Base-by-base conservation (phyloP, 2,329 filamentous ascomycete species). In the Pseudomassariella vexata region DNA sequence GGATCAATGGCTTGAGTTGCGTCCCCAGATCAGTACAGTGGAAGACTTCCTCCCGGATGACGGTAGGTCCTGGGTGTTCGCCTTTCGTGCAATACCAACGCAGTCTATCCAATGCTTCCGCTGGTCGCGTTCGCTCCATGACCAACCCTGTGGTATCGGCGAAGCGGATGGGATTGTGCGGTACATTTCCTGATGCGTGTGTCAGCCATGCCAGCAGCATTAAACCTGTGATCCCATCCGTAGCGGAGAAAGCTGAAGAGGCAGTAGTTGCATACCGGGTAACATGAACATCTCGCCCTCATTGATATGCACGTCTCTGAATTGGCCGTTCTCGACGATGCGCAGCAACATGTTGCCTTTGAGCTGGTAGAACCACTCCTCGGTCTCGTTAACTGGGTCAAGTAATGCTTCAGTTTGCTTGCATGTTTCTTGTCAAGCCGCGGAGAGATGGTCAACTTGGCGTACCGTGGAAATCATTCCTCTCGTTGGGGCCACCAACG, bases 71-170 rank as follows among this genome's bases (percentile, higher is more conserved):
- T 18, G 40, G 38, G 19, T 46, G 44, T 9, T 35, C 36, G 25
- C 45, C 39, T 34, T 45, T 46, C 25, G 33, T 37, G 35, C 42
- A 44, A 24, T 44, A 45, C 42, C 42, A 45, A 28, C 41, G 34
- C 33, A 45, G 28, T 9, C 33, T 34, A 22, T 45, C 42, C 33
- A 44, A 17, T 16, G 41, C 38, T 4, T 26, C 39, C 37, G 38
- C 39, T 5, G 41, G 42, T 30, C 42, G 30, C 9, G 33, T 32
- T 29, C 38, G 37, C 37, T 45, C 42, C 42, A 45, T 44, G 15
- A 45, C 42, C 10, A 44, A 32, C 15, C 42, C 42, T 19, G 32
- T 39, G 14, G 42, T 45, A 28, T 44, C 32, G 2, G 30, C 39
- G 24, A 45, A 45, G 11, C 42, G 41, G 23, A 43, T 37, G 10